Evolutionary conservation across 768 basidiomycete genomes (phyloP), one percentile per base, ranked within the genome.

Genomic region (Trametes villosa): DNA sequence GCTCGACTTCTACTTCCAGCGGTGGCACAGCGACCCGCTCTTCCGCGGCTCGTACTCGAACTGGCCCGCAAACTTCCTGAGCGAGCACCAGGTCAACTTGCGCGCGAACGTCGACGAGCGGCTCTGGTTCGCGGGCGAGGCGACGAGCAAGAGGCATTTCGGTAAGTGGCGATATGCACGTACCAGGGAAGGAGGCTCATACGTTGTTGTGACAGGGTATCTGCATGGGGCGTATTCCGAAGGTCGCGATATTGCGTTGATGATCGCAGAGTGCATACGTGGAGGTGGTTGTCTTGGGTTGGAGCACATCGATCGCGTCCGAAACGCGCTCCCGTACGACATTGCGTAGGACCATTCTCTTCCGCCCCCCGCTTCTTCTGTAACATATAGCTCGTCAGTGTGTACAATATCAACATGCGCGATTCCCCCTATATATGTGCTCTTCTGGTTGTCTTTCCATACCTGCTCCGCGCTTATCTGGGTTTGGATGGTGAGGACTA

Each of bases 101-200:
- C 77, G 83, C 38, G 83, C 83, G 4, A 84, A 82, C 22, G 75
- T 88, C 11, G 74, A 74, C 12, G 68, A 74, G 34, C 75, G 77
- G 12, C 74, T 88, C 11, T 87, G 83, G 79, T 88, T 88, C 63
- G 82, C 87, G 0, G 87, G 86, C 4, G 87, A 88, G 69, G 85
- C 82, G 4, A 86, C 81, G 4, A 86, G 81, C 55, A 71, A 77
- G 60, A 76, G 80, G 59, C 81, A 84, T 71, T 87, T 81, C 67
- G 87, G 86, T 85, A 45, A 40, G 81, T 75, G n/a, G 11, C 12
- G 47, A 27, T 50, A 15, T 44, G 8, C n/a, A 15, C 24, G 6
- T 30, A 2, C 18, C 33, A 20, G n/a, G 26, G 11, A 36, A 33
- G 13, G 50, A 26, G 53, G n/a, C 17, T 24, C 9, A 42, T 29